phyloP scores from a whole-genome alignment of 2,329 filamentous ascomycete species.

The Fusarium cicatricum region DNA sequence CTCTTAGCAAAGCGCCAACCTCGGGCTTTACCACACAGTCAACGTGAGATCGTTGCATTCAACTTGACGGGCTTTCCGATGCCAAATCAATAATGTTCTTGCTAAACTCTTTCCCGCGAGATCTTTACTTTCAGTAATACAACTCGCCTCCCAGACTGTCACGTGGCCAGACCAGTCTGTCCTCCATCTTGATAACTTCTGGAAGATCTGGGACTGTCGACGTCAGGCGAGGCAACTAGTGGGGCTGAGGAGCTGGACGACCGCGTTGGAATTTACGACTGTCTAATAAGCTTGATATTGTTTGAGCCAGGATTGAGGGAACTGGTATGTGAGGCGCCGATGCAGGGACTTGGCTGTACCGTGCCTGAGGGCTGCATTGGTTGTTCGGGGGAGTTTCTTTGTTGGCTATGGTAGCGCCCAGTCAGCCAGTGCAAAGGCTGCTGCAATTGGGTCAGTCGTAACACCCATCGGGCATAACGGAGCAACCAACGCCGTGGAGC shows the following conservation, averaged over 20 bases:
- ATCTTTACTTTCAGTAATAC: too few relatives aligned
- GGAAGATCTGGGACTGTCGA: not conserved
- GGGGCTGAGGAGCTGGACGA: not conserved
- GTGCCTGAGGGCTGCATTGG: too few relatives aligned
- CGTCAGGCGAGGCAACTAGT: not conserved
- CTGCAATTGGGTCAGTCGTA: too few relatives aligned
- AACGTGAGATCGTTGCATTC: too few relatives aligned
- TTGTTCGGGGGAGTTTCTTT: not conserved
- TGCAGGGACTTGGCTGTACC: not conserved
- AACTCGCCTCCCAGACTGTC: not conserved
- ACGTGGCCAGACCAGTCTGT: slow-evolving; percentile 10
- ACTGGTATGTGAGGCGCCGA: not conserved
- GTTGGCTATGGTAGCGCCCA: not conserved
- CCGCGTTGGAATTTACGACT: not conserved
- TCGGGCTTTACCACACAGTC: too few relatives aligned
- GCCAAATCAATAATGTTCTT: too few relatives aligned
- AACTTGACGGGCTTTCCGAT: too few relatives aligned
- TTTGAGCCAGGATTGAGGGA: not conserved
- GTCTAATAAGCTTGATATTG: not conserved
- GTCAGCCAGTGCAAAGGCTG: too few relatives aligned
- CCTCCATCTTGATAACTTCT: not conserved
- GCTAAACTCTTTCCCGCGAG: too few relatives aligned
- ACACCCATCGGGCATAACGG: not conserved
- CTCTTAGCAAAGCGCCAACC: too few relatives aligned
- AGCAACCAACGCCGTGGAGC: not conserved